These are phyloP conservation scores for Eimeria falciformis DNA, from an alignment of 169 alveolate genomes.

Conservation along the genomic window DNA sequence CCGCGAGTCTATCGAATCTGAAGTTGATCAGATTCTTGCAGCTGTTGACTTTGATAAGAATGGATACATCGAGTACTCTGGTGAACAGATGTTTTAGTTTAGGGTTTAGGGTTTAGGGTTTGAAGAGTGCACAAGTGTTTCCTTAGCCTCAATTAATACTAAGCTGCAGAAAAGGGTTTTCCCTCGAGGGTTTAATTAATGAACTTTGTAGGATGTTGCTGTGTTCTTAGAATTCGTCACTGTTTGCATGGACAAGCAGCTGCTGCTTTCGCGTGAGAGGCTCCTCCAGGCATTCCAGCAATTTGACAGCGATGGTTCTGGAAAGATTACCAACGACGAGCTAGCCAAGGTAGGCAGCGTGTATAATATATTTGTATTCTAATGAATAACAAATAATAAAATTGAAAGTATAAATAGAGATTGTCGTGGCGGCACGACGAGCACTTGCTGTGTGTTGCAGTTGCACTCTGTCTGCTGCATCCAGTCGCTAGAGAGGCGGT, in stretches of 20 bases:
- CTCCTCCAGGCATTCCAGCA: slow-evolving; percentile 94
- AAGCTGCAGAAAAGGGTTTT: not conserved
- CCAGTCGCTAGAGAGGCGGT: too few species aligned
- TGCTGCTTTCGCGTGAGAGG: slow-evolving; percentile 87
- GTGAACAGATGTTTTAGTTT: slow-evolving; percentile 46
- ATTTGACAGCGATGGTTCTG: slow-evolving; percentile 97
- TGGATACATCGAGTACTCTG: slow-evolving; percentile 96
- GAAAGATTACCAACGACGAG: slow-evolving; percentile 94
- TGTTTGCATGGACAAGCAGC: slow-evolving; percentile 91
- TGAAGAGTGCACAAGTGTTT: not conserved
- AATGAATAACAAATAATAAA: too few species aligned
- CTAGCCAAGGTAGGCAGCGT: slow-evolving; percentile 85
- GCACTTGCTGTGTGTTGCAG: too few species aligned
- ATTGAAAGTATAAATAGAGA: too few species aligned
- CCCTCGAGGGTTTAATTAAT: not conserved
- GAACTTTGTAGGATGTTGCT: not conserved
- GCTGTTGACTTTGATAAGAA: slow-evolving; percentile 95
- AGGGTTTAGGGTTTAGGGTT: slow-evolving; percentile 3
- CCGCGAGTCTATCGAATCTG: slow-evolving; percentile 90
- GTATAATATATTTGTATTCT: too few species aligned
- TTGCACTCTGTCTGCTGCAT: too few species aligned
- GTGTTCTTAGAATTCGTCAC: slow-evolving; percentile 88
- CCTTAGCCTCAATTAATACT: not conserved
- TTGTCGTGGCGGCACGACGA: too few species aligned
- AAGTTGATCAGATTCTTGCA: slow-evolving; percentile 94